These are phyloP conservation scores for Aotearoamyces nothofagi DNA, from an alignment of 2,329 filamentous ascomycete species.

Conservation along the genomic window DNA sequence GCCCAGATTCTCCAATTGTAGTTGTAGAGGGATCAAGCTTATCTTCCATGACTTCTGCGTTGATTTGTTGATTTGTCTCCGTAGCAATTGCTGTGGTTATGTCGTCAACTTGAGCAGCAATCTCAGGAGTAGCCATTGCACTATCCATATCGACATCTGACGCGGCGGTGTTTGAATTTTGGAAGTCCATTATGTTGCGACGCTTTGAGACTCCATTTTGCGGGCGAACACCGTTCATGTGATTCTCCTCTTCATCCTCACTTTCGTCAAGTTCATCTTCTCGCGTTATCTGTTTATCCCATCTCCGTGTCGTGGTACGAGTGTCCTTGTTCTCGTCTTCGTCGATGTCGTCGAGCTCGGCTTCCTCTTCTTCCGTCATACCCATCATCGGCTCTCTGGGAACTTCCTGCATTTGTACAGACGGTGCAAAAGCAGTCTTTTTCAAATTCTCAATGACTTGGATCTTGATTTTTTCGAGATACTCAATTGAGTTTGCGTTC, in stretches of 20 bases:
- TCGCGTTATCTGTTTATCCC: conserved; percentile 63
- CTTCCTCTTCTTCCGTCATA: conserved; percentile 52
- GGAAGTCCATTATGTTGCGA: conserved; percentile 45
- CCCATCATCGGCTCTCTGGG: conserved; percentile 45
- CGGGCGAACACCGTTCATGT: conserved; percentile 49
- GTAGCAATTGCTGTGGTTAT: conserved; percentile 10
- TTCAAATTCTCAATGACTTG: conserved; percentile 75
- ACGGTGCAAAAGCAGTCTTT: conserved; percentile 74
- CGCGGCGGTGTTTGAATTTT: conserved; percentile 35
- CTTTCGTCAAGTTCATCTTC: conserved; percentile 77
- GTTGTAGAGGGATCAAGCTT: conserved; percentile 9
- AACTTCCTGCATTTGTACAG: conserved; percentile 77
- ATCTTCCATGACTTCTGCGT: conserved; percentile 16
- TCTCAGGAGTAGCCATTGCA: conserved; percentile 26
- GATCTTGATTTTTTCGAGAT: conserved; percentile 68
- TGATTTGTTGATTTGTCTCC: conserved; percentile 18
- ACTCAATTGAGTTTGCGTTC: conserved; percentile 74
- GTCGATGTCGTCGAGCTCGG: conserved; percentile 53
- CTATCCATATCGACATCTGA: conserved; percentile 35
- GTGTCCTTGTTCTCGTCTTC: conserved; percentile 77
- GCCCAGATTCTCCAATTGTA: conserved; percentile 10
- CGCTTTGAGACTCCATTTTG: conserved; percentile 31
- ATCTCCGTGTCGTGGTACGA: conserved; percentile 66
- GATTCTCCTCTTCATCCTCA: conserved; percentile 72
- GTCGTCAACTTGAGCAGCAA: conserved; percentile 12